Base-by-base conservation (phyloP, 257 asterid species). In the Solanum pennellii region DNA sequence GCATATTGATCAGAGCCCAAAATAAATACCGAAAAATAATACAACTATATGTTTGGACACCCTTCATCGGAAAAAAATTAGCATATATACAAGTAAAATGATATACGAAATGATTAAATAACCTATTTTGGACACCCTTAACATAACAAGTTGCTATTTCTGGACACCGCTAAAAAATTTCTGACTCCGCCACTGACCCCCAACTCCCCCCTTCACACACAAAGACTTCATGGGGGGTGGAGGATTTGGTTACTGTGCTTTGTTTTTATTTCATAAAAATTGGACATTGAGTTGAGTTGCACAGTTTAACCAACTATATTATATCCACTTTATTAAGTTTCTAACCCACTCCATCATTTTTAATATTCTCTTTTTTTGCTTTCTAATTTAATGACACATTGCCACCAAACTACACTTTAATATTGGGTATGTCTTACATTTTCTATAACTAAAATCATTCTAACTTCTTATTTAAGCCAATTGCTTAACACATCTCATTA, bases 341-440 rank as follows among this genome's bases (percentile, higher is more conserved):
- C 62, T 84, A 68, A 66, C 80, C 87, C 82, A 42, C 87, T 84
- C 37, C 87, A 84, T 62, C 87, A 66, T 84, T 69, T 25, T 12
- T 3, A 12, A 56, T 65, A 41, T 84, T 29, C 45, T 45, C 45
- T 41, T 71, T 33, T 71, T 77, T 79, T 47, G 42, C 84, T 47
- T 49, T 27, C 68, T 74, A 74, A 74, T 29, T 10, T 29, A 49
- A 82, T 82, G 42, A 42, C 37, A 76, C 25, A 29, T 29, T 82
- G 42, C 66, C 69, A 82, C 85, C 31, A 82, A 82, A 21, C 68
- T 80, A 21, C 68, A 21, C 68, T 47, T 27, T 47, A 29, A 45
- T 80, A 80, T 9, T 84, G 77, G 87, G 87, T 65, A 44, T 65
- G 56, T 69, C 79, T 84, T 16, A 9, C 80, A 84, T 84, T 9